Percentiles rank a stretch among this genome's conserved stretches.
These are phyloP conservation scores for Coleophoma crateriformis DNA, from an alignment of 2,329 filamentous ascomycete genomes.

Conservation along the genomic window DNA sequence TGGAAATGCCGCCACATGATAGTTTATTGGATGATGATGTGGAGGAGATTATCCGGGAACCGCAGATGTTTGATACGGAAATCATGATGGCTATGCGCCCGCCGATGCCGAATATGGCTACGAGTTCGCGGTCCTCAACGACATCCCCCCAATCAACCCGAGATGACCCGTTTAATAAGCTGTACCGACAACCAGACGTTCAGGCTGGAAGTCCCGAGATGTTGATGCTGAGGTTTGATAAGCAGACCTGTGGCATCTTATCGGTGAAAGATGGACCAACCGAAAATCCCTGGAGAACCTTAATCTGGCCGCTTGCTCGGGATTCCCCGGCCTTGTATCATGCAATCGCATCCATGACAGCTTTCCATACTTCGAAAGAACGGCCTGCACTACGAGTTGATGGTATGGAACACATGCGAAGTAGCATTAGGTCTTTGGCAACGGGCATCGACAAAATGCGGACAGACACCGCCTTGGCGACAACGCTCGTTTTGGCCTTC, in stretches of 20 bases:
- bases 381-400: conserved; percentile 50
- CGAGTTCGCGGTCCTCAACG: conserved; percentile 14
- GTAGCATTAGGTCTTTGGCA: conserved; percentile 53
- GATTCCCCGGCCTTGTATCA: conserved; percentile 62
- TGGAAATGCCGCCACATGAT: conserved; percentile 18
- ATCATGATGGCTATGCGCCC: conserved; percentile 18
- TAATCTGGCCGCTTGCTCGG: conserved; percentile 63
- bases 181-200: conserved; percentile 42
- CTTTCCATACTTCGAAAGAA: conserved; percentile 60
- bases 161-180: conserved; percentile 19
- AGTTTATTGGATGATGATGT: conserved; percentile 39
- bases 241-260: conserved; percentile 62
- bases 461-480: conserved; percentile 60
- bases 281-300: conserved; percentile 67
- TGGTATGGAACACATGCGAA: conserved; percentile 65
- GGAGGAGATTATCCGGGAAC: conserved; percentile 47
- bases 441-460: conserved; percentile 58
- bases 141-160: conserved; percentile 10
- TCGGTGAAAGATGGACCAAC: conserved; percentile 64
- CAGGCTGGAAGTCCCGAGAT: conserved; percentile 50
- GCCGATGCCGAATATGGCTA: conserved; percentile 10
- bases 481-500: conserved; percentile 64
- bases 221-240: conserved; percentile 57
- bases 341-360: conserved; percentile 63
- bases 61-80: conserved; percentile 16